These are phyloP conservation scores for Akanthomyces uredinophilus DNA, from an alignment of 2,329 filamentous ascomycete genomes.

Conservation along the genomic window DNA sequence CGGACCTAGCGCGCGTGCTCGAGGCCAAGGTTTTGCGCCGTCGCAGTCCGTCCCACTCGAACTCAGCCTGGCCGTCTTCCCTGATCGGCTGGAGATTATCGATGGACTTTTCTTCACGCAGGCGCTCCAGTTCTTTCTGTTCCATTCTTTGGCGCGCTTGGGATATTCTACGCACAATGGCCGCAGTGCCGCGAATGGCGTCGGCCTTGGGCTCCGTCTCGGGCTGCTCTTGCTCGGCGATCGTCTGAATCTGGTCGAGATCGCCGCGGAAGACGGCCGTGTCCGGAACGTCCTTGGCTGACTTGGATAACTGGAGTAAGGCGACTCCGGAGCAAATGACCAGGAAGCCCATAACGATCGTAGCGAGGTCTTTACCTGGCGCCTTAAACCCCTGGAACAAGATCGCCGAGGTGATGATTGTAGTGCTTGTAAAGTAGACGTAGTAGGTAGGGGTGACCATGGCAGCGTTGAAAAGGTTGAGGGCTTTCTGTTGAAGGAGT, in stretches of 20 bases:
- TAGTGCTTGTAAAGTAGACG: constrained; percentile 94
- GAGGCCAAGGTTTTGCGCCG: constrained; percentile 56
- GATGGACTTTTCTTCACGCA: constrained; percentile 70
- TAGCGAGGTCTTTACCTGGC: constrained; percentile 71
- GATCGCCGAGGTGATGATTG: constrained; percentile 88
- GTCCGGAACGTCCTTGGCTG: constrained; percentile 94
- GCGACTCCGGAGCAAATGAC: constrained; percentile 92
- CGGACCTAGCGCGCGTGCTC: constrained; percentile 13
- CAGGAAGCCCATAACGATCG: constrained; percentile 88
- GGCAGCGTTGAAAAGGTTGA: constrained; percentile 94
- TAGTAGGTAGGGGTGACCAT: constrained; percentile 98
- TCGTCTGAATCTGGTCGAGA: constrained; percentile 89
- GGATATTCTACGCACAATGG: constrained; percentile 80
- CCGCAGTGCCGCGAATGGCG: constrained; percentile 84
- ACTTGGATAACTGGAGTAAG: constrained; percentile 92
- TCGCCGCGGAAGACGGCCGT: constrained; percentile 88
- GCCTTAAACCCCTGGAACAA: constrained; percentile 94
- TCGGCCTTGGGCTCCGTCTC: constrained; percentile 95
- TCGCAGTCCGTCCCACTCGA: constrained; percentile 89
- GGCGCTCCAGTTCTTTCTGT: constrained; percentile 68
- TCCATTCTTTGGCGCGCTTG: constrained; percentile 71
- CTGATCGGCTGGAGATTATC: constrained; percentile 69
- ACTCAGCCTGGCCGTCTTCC: constrained; percentile 64
- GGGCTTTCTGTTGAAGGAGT: constrained; percentile 72
- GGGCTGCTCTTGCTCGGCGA: constrained; percentile 92